These are phyloP conservation scores for Camelina laxa DNA, from an alignment of 345 rosid genomes.

Conservation along the genomic window DNA sequence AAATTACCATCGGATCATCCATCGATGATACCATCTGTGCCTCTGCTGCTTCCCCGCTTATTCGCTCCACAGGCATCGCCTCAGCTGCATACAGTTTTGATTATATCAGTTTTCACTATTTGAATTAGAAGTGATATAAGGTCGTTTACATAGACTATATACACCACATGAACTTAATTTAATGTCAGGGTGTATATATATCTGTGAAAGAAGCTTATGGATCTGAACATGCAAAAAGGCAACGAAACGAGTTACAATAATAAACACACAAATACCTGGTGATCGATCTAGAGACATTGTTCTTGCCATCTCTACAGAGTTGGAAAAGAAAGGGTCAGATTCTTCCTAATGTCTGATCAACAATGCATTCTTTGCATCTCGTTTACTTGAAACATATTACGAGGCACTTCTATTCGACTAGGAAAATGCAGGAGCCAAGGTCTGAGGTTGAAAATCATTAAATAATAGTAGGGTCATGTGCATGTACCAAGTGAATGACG, in stretches of 20 bases:
- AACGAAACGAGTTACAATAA: not conserved
- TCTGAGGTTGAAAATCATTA: constrained; percentile 17
- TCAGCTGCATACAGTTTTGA: constrained; percentile 52
- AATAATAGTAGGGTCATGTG: constrained; percentile 6
- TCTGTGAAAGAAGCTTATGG: constrained; percentile 5
- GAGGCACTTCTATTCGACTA: not conserved
- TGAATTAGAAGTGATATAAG: not conserved
- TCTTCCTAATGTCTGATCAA: constrained; percentile 23
- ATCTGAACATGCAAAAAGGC: constrained; percentile 15
- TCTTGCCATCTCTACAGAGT: constrained; percentile 46
- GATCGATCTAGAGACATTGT: constrained; percentile 49
- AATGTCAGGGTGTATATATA: not conserved
- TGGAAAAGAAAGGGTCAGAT: constrained; percentile 33
- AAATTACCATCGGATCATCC: constrained; percentile 80
- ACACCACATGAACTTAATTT: not conserved
- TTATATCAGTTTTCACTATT: not conserved
- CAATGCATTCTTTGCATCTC: not conserved
- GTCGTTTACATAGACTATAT: not conserved
- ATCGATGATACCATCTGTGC: constrained; percentile 62
- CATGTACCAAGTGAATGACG: constrained; percentile 65
- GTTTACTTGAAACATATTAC: constrained; percentile 9
- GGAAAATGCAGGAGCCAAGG: not conserved
- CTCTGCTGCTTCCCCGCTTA: constrained; percentile 58
- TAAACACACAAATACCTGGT: constrained; percentile 24
- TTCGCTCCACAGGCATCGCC: constrained; percentile 50